These are phyloP conservation scores for Sphaerostilbella broomeana DNA, from an alignment of 2,329 filamentous ascomycete genomes.

Conservation along the genomic window DNA sequence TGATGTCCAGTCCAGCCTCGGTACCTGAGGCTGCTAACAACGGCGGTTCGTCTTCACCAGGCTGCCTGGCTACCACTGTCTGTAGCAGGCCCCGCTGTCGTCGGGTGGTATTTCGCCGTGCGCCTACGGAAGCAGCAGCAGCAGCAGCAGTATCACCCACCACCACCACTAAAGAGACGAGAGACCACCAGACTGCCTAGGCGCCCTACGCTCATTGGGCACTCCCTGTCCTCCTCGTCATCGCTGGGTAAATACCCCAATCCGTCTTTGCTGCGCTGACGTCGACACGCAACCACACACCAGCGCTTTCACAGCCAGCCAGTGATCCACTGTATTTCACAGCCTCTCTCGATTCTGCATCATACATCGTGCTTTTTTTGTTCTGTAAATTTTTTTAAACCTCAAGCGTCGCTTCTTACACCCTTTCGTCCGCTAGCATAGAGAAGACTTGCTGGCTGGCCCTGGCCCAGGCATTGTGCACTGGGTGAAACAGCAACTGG, in stretches of 20 bases:
- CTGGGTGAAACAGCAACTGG: conserved; percentile 9
- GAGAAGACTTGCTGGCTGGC: neutral
- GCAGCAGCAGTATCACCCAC: no score
- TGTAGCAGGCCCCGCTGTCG: no score
- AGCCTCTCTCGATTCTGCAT: conserved; percentile 21
- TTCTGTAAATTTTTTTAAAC: conserved; percentile 12
- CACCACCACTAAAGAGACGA: no score
- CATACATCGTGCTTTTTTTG: no score
- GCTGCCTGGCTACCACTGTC: no score
- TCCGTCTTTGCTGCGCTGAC: conserved; percentile 37
- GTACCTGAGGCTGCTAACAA: no score
- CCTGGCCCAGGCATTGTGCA: conserved; percentile 2
- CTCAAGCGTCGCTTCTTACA: conserved; percentile 13
- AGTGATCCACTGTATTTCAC: conserved; percentile 28
- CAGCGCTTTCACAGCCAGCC: conserved; percentile 24
- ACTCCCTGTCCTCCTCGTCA: conserved; percentile 8
- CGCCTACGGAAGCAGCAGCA: no score
- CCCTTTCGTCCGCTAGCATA: conserved; percentile 23
- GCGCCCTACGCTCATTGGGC: conserved; percentile 9
- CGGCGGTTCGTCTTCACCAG: no score
- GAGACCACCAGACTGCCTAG: no score
- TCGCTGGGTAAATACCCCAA: conserved; percentile 2
- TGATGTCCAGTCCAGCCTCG: no score
- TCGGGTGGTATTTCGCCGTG: no score
- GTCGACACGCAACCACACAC: conserved; percentile 41